phyloP scores from a whole-genome alignment of 495 filamentous ascomycete species.

The Penicillium silybi region DNA sequence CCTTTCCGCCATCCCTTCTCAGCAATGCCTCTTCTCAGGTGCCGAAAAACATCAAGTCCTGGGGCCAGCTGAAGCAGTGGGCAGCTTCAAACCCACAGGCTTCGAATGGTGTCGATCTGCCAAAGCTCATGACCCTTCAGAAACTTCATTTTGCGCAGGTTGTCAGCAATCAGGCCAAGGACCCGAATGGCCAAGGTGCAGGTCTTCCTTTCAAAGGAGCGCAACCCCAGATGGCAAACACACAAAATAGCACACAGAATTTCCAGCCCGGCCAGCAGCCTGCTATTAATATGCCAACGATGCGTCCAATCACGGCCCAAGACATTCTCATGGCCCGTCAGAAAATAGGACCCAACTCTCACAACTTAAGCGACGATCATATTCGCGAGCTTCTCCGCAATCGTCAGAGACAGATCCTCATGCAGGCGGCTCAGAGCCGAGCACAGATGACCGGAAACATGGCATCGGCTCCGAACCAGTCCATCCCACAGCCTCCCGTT shows the following conservation, averaged over 20 bases:
- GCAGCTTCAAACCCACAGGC: constrained; percentile 46
- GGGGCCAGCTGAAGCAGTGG: constrained; percentile 69
- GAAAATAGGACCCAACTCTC: constrained; percentile 35
- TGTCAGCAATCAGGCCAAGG: constrained; percentile 25
- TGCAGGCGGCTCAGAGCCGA: constrained; percentile 30
- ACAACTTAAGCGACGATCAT: constrained; percentile 50
- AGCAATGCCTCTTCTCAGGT: constrained; percentile 33
- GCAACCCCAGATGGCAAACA: constrained; percentile 34
- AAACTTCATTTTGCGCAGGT: constrained; percentile 50
- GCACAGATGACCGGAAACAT: constrained; percentile 25
- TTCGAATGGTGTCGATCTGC: constrained; percentile 35
- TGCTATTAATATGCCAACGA: constrained; percentile 24
- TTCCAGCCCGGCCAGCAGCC: constrained; percentile 26
- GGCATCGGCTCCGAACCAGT: constrained; percentile 31
- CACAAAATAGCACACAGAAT: constrained; percentile 35
- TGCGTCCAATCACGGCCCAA: constrained; percentile 37
- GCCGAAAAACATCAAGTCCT: constrained; percentile 62
- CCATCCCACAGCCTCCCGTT: constrained; percentile 33
- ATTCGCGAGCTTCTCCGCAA: constrained; percentile 43
- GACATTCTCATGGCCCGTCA: constrained; percentile 46
- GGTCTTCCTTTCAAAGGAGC: constrained; percentile 15
- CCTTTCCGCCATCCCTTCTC: constrained; percentile 39
- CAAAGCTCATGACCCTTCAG: constrained; percentile 50
- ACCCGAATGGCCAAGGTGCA: constrained; percentile 6
- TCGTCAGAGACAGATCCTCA: constrained; percentile 28